Percentiles rank a stretch among this genome's conserved stretches.
Evolutionary conservation across 2,329 filamentous ascomycete genomes (phyloP).

Genomic region (Sporothrix schenckii): DNA sequence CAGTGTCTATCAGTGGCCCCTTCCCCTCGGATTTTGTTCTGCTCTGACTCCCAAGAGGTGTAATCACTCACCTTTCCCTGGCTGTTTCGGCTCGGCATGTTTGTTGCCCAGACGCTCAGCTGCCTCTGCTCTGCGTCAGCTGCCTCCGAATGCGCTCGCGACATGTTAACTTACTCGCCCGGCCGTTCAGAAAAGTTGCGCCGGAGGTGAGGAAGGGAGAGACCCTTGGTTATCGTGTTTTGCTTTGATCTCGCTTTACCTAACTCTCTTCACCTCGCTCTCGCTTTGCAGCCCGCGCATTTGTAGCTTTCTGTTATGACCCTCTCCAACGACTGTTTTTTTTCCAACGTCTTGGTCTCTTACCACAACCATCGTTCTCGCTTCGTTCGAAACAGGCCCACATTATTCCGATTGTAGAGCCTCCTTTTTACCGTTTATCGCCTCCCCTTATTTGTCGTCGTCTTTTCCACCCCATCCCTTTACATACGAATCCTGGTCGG

Average conservation of each 20-base stretch:
- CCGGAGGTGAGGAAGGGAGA: neutral
- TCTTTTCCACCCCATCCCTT: too few relatives aligned
- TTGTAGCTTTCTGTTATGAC: neutral
- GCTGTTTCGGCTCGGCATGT: conserved; percentile 2
- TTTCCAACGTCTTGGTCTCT: neutral
- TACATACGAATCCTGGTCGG: neutral
- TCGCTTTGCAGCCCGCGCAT: neutral
- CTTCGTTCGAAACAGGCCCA: conserved; percentile 18
- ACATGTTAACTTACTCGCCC: conserved; percentile 14
- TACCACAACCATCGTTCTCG: neutral
- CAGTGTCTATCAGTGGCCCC: neutral
- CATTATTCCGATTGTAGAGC: conserved; percentile 7
- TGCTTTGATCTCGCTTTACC: conserved; percentile 18
- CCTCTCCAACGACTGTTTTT: neutral
- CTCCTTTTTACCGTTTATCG: neutral
- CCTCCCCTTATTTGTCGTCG: neutral
- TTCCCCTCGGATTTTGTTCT: neutral
- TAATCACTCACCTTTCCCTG: conserved; percentile 5
- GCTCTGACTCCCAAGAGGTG: neutral
- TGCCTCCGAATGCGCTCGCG: neutral
- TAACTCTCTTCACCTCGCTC: neutral
- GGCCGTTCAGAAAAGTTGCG: conserved; percentile 15
- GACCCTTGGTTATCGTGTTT: neutral
- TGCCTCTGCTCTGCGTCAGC: conserved; percentile 7
- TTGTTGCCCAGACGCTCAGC: conserved; percentile 2